phyloP scores from a whole-genome alignment of 208 protist genomes.

The Borovskyia barvae region DNA sequence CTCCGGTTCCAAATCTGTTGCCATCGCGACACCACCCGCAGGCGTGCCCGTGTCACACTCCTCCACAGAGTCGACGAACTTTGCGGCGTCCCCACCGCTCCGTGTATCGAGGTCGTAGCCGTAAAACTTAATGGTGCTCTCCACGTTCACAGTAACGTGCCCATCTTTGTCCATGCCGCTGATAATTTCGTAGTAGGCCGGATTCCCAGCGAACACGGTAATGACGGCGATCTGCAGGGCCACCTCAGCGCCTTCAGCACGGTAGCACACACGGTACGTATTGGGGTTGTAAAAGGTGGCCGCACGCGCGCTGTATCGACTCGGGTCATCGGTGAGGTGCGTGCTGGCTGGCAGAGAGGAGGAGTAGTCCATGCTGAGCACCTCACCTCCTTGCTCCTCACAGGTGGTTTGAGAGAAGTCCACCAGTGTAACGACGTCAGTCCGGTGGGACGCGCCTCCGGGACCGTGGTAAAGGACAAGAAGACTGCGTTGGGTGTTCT shows the following conservation, averaged over 20 bases:
- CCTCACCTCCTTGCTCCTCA: slow-evolving; percentile 1
- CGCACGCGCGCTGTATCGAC: slow-evolving; percentile 24
- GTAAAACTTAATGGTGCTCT: slow-evolving; percentile 69
- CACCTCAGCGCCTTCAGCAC: background rate
- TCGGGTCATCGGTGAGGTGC: slow-evolving; percentile 6
- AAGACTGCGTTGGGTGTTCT: slow-evolving; percentile 20
- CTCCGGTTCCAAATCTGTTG: slow-evolving; percentile 41
- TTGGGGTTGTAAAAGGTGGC: slow-evolving; percentile 35
- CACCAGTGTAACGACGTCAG: slow-evolving; percentile 27
- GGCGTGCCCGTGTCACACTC: slow-evolving; percentile 46
- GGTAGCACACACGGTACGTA: slow-evolving; percentile 61
- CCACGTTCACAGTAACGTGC: slow-evolving; percentile 28
- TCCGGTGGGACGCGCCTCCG: background rate
- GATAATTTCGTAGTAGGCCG: slow-evolving; percentile 64
- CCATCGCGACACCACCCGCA: slow-evolving; percentile 60
- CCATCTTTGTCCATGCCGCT: slow-evolving; percentile 31
- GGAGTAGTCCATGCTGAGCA: slow-evolving; percentile 30
- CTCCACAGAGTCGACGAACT: slow-evolving; percentile 62
- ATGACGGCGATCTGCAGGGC: slow-evolving; percentile 43
- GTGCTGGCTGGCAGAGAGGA: slow-evolving; percentile 18
- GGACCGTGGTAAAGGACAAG: slow-evolving; percentile 50
- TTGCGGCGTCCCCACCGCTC: slow-evolving; percentile 51
- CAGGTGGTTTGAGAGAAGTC: slow-evolving; percentile 24
- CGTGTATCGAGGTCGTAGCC: slow-evolving; percentile 77
- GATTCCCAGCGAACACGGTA: slow-evolving; percentile 68